Evolutionary conservation across 352 stramenopile genomes (phyloP).

Genomic region (Peronospora tabacina): DNA sequence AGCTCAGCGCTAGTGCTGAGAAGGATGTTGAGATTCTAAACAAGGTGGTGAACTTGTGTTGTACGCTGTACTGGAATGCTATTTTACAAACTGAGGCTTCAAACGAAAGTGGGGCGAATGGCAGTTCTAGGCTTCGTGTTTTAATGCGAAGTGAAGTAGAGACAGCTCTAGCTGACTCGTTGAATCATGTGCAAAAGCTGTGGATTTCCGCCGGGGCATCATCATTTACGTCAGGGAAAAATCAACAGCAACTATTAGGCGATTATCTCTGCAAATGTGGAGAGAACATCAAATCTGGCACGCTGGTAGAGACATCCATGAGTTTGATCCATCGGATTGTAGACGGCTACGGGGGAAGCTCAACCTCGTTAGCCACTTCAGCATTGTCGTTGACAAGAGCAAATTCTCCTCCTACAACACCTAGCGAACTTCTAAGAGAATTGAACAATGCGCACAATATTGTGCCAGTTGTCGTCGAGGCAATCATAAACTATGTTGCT

Average conservation of each 20-base stretch:
- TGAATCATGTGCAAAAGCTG: conserved; percentile 64
- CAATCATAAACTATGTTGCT: conserved; percentile 43
- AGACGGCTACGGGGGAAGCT: conserved; percentile 36
- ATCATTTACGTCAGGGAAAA: conserved; percentile 47
- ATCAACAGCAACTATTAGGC: conserved; percentile 60
- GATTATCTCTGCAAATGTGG: conserved; percentile 72
- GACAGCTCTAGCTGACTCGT: conserved; percentile 50
- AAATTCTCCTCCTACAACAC: conserved; percentile 30
- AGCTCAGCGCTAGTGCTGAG: conserved; percentile 37
- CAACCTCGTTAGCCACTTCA: conserved; percentile 31
- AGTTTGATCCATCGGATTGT: conserved; percentile 64
- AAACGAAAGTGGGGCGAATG: conserved; percentile 5
- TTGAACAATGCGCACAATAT: conserved; percentile 57
- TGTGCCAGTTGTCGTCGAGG: conserved; percentile 46
- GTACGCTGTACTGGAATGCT: conserved; percentile 75
- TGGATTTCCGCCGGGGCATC: conserved; percentile 42
- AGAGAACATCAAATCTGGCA: conserved; percentile 50
- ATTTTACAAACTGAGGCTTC: conserved; percentile 35
- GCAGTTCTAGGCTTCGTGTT: conserved; percentile 16
- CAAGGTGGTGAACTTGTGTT: conserved; percentile 65
- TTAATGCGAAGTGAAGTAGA: conserved; percentile 48
- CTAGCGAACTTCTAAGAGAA: conserved; percentile 56
- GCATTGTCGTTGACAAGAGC: conserved; percentile 36
- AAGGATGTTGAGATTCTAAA: conserved; percentile 66
- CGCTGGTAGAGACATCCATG: conserved; percentile 65